These are phyloP conservation scores for Debaryomyces subglobosus DNA, from an alignment of 1,139 yeast genomes.

Conservation along the genomic window DNA sequence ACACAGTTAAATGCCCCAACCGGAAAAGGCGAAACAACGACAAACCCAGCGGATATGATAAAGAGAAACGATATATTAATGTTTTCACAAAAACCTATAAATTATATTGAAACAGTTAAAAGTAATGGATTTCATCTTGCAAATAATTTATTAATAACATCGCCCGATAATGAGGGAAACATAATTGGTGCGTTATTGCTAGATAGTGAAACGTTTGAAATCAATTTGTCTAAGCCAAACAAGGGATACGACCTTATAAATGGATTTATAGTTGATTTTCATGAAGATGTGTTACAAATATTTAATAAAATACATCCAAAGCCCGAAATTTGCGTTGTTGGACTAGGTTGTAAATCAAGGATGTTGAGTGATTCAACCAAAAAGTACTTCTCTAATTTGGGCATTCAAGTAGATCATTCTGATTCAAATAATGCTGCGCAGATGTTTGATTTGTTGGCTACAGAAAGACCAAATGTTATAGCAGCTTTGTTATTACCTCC, in stretches of 20 bases:
- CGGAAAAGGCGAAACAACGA: constrained; percentile 41
- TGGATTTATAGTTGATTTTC: constrained; percentile 49
- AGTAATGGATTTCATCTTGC: constrained; percentile 45
- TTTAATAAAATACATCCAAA: constrained; percentile 68
- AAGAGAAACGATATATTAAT: constrained; percentile 49
- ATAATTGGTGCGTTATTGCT: constrained; percentile 60
- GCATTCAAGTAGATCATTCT: constrained; percentile 70
- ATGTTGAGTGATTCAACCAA: constrained; percentile 60
- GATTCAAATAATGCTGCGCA: constrained; percentile 71
- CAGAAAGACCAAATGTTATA: constrained; percentile 74
- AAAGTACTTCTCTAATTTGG: constrained; percentile 53
- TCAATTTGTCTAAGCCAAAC: constrained; percentile 43
- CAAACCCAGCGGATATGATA: constrained; percentile 50
- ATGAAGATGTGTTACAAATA: constrained; percentile 45
- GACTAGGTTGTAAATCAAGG: constrained; percentile 66
- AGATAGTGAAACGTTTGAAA: constrained; percentile 65
- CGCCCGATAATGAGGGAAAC: constrained; percentile 49
- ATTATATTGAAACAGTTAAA: constrained; percentile 48
- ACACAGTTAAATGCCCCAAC: constrained; percentile 34
- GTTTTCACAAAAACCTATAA: constrained; percentile 47
- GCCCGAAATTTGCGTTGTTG: constrained; percentile 75
- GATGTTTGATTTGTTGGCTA: constrained; percentile 73
- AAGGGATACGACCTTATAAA: constrained; percentile 41
- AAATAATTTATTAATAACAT: constrained; percentile 39
- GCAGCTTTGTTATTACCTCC: constrained; percentile 77